Evolutionary conservation across 768 basidiomycete genomes (phyloP).

Genomic region (Boletus pseudo-olivaceus): DNA sequence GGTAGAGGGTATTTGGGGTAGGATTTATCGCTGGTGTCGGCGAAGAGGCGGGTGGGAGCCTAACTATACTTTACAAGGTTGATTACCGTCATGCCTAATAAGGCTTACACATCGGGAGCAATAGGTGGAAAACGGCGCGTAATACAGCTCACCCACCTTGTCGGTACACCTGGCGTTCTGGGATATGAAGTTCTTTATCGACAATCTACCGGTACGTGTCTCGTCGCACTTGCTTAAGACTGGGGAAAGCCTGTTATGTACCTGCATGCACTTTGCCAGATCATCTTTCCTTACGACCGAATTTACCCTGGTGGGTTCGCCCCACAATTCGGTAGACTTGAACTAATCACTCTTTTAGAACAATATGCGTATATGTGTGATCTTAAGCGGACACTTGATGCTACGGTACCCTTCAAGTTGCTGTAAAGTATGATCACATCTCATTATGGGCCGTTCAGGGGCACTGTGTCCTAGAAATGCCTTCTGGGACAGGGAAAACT

Average conservation of each 20-base stretch:
- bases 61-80: too few relatives aligned
- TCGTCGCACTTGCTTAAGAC: neutral
- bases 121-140: too few relatives aligned
- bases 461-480: conserved; percentile 99
- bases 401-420: conserved; percentile 54
- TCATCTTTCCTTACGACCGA: conserved; percentile 90
- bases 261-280: conserved; percentile 38
- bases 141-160: neutral
- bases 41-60: too few relatives aligned
- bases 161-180: neutral
- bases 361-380: conserved; percentile 99
- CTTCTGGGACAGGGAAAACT: conserved; percentile 98
- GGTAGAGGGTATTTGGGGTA: too few relatives aligned
- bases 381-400: conserved; percentile 93
- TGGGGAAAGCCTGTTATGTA: neutral
- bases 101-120: too few relatives aligned
- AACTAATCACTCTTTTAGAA: conserved; percentile 46
- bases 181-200: conserved; percentile 78
- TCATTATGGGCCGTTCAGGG: conserved; percentile 52
- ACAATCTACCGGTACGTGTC: conserved; percentile 66
- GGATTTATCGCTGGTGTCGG: too few relatives aligned
- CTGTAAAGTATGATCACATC: neutral
- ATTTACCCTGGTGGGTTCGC: conserved; percentile 81
- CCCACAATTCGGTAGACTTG: neutral
- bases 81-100: too few relatives aligned